Evolutionary conservation across 1,139 yeast genomes (phyloP).

Genomic region (Hyphopichia pseudoburtonii): DNA sequence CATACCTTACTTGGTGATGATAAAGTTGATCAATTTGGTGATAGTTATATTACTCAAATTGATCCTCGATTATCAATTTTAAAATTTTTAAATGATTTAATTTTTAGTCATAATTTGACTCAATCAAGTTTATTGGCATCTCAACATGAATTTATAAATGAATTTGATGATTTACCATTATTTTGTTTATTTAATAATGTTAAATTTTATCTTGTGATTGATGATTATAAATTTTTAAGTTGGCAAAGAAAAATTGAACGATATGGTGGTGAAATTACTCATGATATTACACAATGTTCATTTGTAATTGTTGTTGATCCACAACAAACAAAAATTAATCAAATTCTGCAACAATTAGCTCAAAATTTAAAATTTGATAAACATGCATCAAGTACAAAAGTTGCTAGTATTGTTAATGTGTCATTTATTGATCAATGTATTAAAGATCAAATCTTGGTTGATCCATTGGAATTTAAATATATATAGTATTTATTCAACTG

Average conservation of each 20-base stretch:
- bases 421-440: slow-evolving; percentile 46
- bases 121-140: slow-evolving; percentile 10
- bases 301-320: slow-evolving; percentile 21
- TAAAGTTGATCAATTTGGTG: slow-evolving; percentile 53
- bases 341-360: slow-evolving; percentile 21
- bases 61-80: background rate
- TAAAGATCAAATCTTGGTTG: slow-evolving; percentile 38
- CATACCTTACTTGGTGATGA: slow-evolving; percentile 14
- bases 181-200: slow-evolving; percentile 22
- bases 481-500: slow-evolving; percentile 4
- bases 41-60: slow-evolving; percentile 40
- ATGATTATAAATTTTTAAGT: too few relatives aligned
- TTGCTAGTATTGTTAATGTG: slow-evolving; percentile 50
- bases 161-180: slow-evolving; percentile 16
- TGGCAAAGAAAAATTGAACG: slow-evolving; percentile 24
- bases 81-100: background rate
- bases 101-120: slow-evolving; percentile 6
- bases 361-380: slow-evolving; percentile 15
- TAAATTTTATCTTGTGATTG: slow-evolving; percentile 23
- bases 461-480: slow-evolving; percentile 40
- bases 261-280: slow-evolving; percentile 31
- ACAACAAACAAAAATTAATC: slow-evolving; percentile 8
- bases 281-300: slow-evolving; percentile 17
- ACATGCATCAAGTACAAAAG: slow-evolving; percentile 12
- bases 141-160: slow-evolving; percentile 9